A percentile compares a stretch with the other conserved stretches of the same genome.
Evolutionary conservation across 306 rosid species (phyloP).

Genomic region (Echinosophora koreensis): DNA sequence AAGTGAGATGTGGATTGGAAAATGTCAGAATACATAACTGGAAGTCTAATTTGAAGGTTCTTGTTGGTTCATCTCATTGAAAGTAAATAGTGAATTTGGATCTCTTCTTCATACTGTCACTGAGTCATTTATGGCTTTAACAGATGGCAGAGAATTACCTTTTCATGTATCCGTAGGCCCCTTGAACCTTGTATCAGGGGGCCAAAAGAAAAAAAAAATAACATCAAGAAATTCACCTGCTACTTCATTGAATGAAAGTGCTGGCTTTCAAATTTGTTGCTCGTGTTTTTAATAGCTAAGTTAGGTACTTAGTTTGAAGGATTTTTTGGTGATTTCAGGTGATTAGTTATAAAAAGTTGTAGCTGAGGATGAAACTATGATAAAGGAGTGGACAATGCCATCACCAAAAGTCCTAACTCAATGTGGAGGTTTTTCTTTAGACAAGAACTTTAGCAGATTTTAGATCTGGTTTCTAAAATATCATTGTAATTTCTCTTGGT

Average conservation of each 20-base stretch:
- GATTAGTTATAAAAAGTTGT: neutral
- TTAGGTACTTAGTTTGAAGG: constrained; percentile 1
- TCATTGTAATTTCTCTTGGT: constrained; percentile 20
- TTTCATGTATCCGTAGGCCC: neutral
- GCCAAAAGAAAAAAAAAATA: constrained; percentile 7
- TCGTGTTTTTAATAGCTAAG: constrained; percentile 17
- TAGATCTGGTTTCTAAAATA: neutral
- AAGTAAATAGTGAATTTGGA: constrained; percentile 20
- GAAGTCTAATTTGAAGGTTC: constrained; percentile 27
- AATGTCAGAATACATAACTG: neutral
- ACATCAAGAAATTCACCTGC: neutral
- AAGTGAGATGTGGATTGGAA: constrained; percentile 9
- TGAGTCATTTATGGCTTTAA: constrained; percentile 28
- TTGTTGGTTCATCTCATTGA: constrained; percentile 34
- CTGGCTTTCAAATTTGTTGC: constrained; percentile 10
- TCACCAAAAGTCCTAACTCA: constrained; percentile 2
- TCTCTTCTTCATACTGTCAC: constrained; percentile 10
- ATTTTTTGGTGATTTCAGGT: constrained; percentile 10
- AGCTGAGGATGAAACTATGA: constrained; percentile 5
- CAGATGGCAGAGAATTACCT: constrained; percentile 27
- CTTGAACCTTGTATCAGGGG: neutral
- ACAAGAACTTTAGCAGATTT: constrained; percentile 1
- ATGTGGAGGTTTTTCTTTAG: neutral
- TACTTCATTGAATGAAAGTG: constrained; percentile 15
- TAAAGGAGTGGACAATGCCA: neutral